Evolutionary conservation across 805 yeast genomes (phyloP), one percentile per base, ranked within the genome.

Genomic region (Tetrapisispora iriomotensis): DNA sequence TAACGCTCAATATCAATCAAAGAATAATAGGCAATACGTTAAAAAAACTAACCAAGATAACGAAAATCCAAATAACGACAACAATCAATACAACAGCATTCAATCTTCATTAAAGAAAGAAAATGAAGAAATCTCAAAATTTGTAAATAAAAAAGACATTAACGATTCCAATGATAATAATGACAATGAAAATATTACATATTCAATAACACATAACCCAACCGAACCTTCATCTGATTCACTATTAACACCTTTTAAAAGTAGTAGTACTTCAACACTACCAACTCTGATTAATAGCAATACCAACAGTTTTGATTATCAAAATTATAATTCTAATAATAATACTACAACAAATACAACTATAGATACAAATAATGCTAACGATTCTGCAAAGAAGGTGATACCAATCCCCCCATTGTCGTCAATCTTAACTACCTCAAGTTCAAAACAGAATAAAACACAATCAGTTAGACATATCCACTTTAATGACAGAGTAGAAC

Each of bases 401-500:
- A 10, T n/a, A 14, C 26, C 6, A 29, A 12, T 29, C 4, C 34
- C 40, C 10, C 27, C 19, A 23, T 33, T 45, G 24, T 41, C 46
- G 13, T 51, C 56, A 3, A 53, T 53, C 25, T 38, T 54, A 15
- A 45, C 57, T 2, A 38, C 50, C 9, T 35, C 47, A 37, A 19
- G 25, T n/a, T 26, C 24, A 25, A 31, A 33, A 31, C 19, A 44
- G 37, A 34, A 24, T 18, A 38, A 22, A 38, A n/a, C 34, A 34
- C 36, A 21, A 18, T 39, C 29, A 41, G 53, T 49, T 37, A 47
- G 94, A 44, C 94, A 75, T 50, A 88, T 92, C 45, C 97, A 88
- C 61, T 92, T 92, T 64, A 92, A 82, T 58, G 94, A 86, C 56
- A 77, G 87, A 39, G 99, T 92, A 24, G 88, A 86, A 58, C 99